Percentiles rank a stretch among this genome's conserved stretches.
phyloP scores from a whole-genome alignment of 208 protist genomes.

The Acanthamoeba triangularis region DNA sequence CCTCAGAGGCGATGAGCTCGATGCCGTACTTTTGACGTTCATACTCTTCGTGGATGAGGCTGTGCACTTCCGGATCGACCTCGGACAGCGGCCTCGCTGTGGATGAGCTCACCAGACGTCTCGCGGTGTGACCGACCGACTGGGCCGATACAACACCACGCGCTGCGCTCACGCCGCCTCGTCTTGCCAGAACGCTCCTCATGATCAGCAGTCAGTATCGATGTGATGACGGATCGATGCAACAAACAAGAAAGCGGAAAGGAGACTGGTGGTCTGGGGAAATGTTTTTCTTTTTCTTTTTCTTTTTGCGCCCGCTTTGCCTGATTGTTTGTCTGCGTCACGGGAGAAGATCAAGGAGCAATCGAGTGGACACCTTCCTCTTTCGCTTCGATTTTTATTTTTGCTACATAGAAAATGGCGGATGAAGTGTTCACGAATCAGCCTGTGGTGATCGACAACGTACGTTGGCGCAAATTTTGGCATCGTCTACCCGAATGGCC shows the following conservation, averaged over 20 bases:
- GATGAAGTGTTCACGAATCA: constrained; percentile 84
- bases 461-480: background rate
- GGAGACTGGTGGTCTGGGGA: background rate
- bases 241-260: background rate
- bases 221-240: background rate
- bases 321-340: background rate
- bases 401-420: background rate
- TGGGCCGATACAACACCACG: background rate
- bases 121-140: background rate
- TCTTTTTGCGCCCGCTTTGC: background rate
- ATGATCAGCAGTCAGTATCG: background rate
- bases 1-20: constrained; percentile 96
- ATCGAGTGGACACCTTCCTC: background rate
- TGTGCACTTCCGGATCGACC: constrained; percentile 91
- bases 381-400: background rate
- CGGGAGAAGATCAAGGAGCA: background rate
- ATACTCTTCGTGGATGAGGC: constrained; percentile 92
- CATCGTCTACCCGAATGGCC: background rate
- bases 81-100: constrained; percentile 84
- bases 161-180: background rate
- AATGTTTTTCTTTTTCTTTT: background rate
- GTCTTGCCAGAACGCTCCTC: background rate
- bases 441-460: constrained; percentile 89
- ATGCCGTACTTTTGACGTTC: constrained; percentile 92
- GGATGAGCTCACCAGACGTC: background rate